phyloP scores from a whole-genome alignment of 345 rosid genomes.

The Nephelium lappaceum region DNA sequence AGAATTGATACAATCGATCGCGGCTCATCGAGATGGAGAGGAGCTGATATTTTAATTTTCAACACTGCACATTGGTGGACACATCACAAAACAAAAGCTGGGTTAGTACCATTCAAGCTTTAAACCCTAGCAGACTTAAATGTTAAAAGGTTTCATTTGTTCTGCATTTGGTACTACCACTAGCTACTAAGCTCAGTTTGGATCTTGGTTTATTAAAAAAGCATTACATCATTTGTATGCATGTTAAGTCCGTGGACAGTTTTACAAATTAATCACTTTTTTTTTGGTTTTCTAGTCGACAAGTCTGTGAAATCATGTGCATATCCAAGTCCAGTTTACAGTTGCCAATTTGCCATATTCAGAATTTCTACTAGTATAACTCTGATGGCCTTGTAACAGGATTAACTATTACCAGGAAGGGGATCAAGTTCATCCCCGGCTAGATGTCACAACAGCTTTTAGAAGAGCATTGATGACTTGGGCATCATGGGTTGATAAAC shows the following conservation, averaged over 20 bases:
- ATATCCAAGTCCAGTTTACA: background rate
- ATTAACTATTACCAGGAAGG: slow-evolving; percentile 94
- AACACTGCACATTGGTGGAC: slow-evolving; percentile 99
- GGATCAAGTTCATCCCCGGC: slow-evolving; percentile 61
- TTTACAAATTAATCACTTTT: background rate
- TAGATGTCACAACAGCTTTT: slow-evolving; percentile 72
- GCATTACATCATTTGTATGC: background rate
- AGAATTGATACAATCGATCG: slow-evolving; percentile 85
- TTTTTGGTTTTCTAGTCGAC: background rate
- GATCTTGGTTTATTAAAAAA: background rate
- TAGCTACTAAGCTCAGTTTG: slow-evolving; percentile 1
- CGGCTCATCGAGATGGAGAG: slow-evolving; percentile 90
- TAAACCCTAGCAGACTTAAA: background rate
- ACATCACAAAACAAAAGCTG: slow-evolving; percentile 90
- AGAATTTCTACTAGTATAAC: background rate
- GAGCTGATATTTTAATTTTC: slow-evolving; percentile 85
- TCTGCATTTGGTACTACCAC: background rate
- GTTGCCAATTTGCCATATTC: background rate
- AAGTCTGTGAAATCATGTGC: background rate
- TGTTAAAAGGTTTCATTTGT: slow-evolving; percentile 7
- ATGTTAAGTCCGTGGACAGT: background rate
- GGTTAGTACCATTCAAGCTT: slow-evolving; percentile 51
- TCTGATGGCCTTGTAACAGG: slow-evolving; percentile 42
- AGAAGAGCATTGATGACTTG: slow-evolving; percentile 79
- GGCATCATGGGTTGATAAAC: slow-evolving; percentile 89